A percentile compares a stretch with the other conserved stretches of the same genome.
These are phyloP conservation scores for Gonium pectorale DNA, from an alignment of 139 green algal genomes.

Conservation along the genomic window DNA sequence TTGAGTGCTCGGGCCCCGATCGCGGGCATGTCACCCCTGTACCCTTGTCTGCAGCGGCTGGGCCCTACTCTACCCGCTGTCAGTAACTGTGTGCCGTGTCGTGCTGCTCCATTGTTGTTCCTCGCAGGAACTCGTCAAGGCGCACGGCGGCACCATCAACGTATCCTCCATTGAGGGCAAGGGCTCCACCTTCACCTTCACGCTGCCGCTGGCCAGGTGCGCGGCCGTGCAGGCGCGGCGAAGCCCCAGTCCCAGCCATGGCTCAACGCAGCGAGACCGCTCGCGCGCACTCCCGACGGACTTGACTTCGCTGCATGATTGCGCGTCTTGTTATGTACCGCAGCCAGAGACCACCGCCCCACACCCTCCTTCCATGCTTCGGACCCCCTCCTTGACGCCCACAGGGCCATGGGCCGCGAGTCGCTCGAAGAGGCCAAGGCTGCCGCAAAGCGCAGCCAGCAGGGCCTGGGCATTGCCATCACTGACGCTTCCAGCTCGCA, in stretches of 20 bases:
- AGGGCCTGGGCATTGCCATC: not conserved
- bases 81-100: too few relatives aligned
- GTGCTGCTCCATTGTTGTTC: too few relatives aligned
- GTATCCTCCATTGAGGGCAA: constrained; percentile 51
- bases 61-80: too few relatives aligned
- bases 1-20: too few relatives aligned
- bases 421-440: constrained; percentile 23
- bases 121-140: constrained; percentile 60
- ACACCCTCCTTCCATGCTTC: not conserved
- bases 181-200: constrained; percentile 63
- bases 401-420: constrained; percentile 31
- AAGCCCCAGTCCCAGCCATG: too few relatives aligned
- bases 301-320: too few relatives aligned
- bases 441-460: not conserved
- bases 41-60: too few relatives aligned
- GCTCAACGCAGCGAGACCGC: too few relatives aligned
- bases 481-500: not conserved
- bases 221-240: not conserved
- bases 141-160: constrained; percentile 62
- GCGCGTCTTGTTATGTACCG: too few relatives aligned
- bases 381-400: not conserved
- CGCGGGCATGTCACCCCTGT: too few relatives aligned
- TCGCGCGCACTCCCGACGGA: too few relatives aligned
- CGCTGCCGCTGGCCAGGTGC: constrained; percentile 42
- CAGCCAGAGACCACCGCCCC: too few relatives aligned